Evolutionary conservation across 441 rosid genomes (phyloP), one percentile per base, ranked within the genome.

Genomic region (Jatropha multifida): DNA sequence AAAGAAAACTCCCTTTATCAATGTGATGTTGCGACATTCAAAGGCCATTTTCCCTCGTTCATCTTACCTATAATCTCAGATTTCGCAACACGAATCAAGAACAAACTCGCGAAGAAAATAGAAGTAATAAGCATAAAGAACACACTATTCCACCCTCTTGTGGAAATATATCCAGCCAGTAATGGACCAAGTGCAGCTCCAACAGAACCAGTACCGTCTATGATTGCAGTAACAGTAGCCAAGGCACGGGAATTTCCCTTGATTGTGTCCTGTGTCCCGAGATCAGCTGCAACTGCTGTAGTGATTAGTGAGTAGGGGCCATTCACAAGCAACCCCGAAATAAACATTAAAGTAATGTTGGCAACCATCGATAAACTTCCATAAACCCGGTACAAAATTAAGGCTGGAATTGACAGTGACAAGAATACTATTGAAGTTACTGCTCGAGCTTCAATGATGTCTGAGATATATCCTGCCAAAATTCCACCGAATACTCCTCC

Each of bases 181-280:
- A 90, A 75, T 1, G 98, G 99, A 65, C 98, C 67, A 27, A 61
- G 40, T 3, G 98, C 98, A 7, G 94, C 98, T 49, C 98, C 99
- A 65, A 89, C 90, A 18, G 99, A 94, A 38, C 98, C 99, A 67
- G 99, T 94, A 77, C 99, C 97, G 65, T 94, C 99, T 69, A 91
- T 93, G 41, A 94, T 93, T 67, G 97, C 97, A 2, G 94, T 85
- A 63, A 94, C 97, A 0, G 99, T 94, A 3, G 99, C 99, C 70
- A 93, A 81, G 14, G 94, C 97, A 7, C 97, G 87, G 17, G 93
- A 84, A 76, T 91, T 93, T 42, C 99, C 97, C 78, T 81, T 88
- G 70, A 87, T 85, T 42, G 76, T 74, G 52, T 85, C 91, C 81
- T 94, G 97, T 18, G 97, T 93, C 49, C 99, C 98, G 18, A 94